phyloP scores from a whole-genome alignment of 768 basidiomycete genomes.

The Xerocomus brunneocitrinus region DNA sequence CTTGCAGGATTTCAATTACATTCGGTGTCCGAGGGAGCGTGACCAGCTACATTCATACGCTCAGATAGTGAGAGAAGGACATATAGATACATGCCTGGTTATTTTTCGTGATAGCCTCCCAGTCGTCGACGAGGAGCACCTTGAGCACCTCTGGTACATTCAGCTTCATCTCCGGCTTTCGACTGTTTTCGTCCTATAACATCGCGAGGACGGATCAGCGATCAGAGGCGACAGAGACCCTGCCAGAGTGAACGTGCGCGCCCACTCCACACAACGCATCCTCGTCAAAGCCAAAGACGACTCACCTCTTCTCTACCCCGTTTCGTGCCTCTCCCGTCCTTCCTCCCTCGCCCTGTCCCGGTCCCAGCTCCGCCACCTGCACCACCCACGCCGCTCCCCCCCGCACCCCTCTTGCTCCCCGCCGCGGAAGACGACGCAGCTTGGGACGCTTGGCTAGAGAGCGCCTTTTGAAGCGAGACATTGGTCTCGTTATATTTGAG shows the following conservation, averaged over 20 bases:
- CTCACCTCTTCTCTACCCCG: constrained; percentile 70
- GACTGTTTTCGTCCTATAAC: constrained; percentile 65
- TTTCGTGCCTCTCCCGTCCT: constrained; percentile 68
- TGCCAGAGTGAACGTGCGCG: not conserved
- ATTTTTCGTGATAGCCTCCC: constrained; percentile 96
- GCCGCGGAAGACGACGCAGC: constrained; percentile 36
- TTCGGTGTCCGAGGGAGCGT: constrained; percentile 75
- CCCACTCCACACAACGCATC: not conserved
- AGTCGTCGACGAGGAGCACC: constrained; percentile 88
- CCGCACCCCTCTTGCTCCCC: constrained; percentile 24
- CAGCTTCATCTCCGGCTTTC: constrained; percentile 87
- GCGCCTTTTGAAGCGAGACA: constrained; percentile 67
- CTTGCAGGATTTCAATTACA: constrained; percentile 69
- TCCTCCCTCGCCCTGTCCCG: constrained; percentile 36
- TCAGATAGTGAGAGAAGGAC: not conserved
- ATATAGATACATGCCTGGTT: constrained; percentile 56
- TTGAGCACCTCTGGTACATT: constrained; percentile 88
- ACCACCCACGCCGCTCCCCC: constrained; percentile 24
- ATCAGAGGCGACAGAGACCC: not conserved
- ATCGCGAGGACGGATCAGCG: not conserved
- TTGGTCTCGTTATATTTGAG: constrained; percentile 84
- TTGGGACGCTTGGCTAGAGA: constrained; percentile 45
- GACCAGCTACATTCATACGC: constrained; percentile 57
- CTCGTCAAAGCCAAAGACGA: constrained; percentile 2
- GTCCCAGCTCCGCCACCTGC: constrained; percentile 20